These are phyloP conservation scores for Thalassiosira mediterranea DNA, from an alignment of 352 stramenopile species.

Conservation along the genomic window DNA sequence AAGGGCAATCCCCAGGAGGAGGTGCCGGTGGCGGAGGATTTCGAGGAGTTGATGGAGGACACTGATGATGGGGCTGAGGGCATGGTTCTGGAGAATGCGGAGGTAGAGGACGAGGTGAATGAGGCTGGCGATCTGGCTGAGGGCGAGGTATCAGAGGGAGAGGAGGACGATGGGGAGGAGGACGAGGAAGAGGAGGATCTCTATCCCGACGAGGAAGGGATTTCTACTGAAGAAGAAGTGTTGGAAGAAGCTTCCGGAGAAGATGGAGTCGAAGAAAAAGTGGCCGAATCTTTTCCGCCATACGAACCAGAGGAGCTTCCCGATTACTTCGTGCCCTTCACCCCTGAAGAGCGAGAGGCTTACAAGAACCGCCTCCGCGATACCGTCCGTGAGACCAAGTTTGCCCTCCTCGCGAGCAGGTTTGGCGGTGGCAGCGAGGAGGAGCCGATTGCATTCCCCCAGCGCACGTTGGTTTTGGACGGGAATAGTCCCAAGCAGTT, in stretches of 20 bases:
- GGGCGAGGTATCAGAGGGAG: neutral
- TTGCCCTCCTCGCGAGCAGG: slow-evolving; percentile 26
- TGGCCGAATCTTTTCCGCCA: neutral
- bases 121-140: neutral
- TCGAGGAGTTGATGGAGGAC: slow-evolving; percentile 3
- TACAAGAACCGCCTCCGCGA: slow-evolving; percentile 36
- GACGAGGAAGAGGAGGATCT: neutral
- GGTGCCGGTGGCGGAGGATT: neutral
- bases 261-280: neutral
- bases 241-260: neutral
- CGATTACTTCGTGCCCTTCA: slow-evolving; percentile 53
- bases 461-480: slow-evolving; percentile 36
- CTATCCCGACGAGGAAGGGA: too few species aligned
- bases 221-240: too few species aligned
- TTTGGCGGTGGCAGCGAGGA: neutral
- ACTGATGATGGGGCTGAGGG: neutral
- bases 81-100: neutral
- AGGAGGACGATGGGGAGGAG: neutral
- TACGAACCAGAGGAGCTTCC: slow-evolving; percentile 8
- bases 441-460: slow-evolving; percentile 8
- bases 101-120: neutral
- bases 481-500: slow-evolving; percentile 48
- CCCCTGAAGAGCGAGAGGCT: slow-evolving; percentile 26
- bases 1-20: too few species aligned
- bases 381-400: slow-evolving; percentile 25